These are phyloP conservation scores for Thelonectria rubi DNA, from an alignment of 2,329 filamentous ascomycete genomes.

Conservation along the genomic window DNA sequence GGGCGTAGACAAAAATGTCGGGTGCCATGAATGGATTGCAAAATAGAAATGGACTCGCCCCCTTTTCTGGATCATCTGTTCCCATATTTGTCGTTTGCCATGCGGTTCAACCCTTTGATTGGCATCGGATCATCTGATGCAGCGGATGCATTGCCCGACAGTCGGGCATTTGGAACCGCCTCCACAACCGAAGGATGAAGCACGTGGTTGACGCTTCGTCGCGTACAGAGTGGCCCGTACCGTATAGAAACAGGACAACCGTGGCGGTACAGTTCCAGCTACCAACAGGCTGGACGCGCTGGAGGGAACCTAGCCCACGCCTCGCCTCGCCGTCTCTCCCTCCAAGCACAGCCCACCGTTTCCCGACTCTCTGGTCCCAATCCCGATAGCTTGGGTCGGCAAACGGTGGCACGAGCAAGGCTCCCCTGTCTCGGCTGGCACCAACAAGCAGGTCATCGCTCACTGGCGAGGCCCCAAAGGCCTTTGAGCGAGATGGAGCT, in stretches of 20 bases:
- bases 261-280: background rate
- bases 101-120: background rate
- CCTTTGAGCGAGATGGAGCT: background rate
- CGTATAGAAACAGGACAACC: no score
- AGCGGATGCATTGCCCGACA: background rate
- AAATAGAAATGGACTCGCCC: constrained; percentile 21
- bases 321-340: constrained; percentile 11
- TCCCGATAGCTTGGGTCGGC: constrained; percentile 49
- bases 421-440: constrained; percentile 41
- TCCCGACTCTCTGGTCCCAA: constrained; percentile 46
- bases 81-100: background rate
- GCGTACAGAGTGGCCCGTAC: no score
- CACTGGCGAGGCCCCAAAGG: constrained; percentile 13
- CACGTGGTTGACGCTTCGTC: constrained; percentile 11
- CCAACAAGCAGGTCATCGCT: constrained; percentile 26
- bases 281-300: background rate
- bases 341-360: constrained; percentile 37
- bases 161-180: constrained; percentile 1
- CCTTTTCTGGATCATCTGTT: constrained; percentile 20
- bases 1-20: constrained; percentile 24
- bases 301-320: background rate
- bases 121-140: background rate
- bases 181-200: constrained; percentile 1
- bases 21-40: constrained; percentile 23
- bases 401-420: constrained; percentile 46